These are phyloP conservation scores for Didymella pinodella DNA, from an alignment of 2,329 filamentous ascomycete genomes.

Conservation along the genomic window DNA sequence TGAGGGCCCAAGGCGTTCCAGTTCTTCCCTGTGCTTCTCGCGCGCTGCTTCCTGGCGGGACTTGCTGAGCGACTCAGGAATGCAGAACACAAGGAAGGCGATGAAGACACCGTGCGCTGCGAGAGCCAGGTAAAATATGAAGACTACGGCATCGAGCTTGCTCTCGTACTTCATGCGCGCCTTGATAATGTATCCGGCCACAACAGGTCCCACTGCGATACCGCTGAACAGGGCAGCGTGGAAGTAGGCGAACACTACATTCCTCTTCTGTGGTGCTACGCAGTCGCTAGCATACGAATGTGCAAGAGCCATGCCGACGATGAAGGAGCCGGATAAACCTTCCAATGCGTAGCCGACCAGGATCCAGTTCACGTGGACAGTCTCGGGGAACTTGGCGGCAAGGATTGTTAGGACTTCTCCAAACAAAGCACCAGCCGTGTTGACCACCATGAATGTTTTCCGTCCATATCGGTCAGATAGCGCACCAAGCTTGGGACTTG, in stretches of 20 bases:
- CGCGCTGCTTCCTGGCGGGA: constrained; percentile 74
- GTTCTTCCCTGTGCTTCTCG: constrained; percentile 66
- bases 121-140: constrained; percentile 85
- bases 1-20: constrained; percentile 42
- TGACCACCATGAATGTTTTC: constrained; percentile 74
- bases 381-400: constrained; percentile 76
- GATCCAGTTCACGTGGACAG: constrained; percentile 78
- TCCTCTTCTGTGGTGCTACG: constrained; percentile 78
- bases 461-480: constrained; percentile 89
- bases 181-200: constrained; percentile 81
- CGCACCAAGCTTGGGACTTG: constrained; percentile 81
- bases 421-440: constrained; percentile 76
- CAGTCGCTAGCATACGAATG: constrained; percentile 92
- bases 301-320: constrained; percentile 77
- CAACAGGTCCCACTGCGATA: constrained; percentile 83
- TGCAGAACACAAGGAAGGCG: constrained; percentile 70
- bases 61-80: constrained; percentile 85
- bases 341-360: constrained; percentile 80
- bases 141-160: constrained; percentile 74
- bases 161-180: constrained; percentile 40
- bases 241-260: constrained; percentile 86
- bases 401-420: constrained; percentile 81
- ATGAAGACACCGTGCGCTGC: constrained; percentile 78
- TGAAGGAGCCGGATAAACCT: constrained; percentile 88
- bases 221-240: constrained; percentile 89